Evolutionary conservation across 352 stramenopile genomes (phyloP), one percentile per base, ranked within the genome.

Genomic region (Phytopythium aichiense): DNA sequence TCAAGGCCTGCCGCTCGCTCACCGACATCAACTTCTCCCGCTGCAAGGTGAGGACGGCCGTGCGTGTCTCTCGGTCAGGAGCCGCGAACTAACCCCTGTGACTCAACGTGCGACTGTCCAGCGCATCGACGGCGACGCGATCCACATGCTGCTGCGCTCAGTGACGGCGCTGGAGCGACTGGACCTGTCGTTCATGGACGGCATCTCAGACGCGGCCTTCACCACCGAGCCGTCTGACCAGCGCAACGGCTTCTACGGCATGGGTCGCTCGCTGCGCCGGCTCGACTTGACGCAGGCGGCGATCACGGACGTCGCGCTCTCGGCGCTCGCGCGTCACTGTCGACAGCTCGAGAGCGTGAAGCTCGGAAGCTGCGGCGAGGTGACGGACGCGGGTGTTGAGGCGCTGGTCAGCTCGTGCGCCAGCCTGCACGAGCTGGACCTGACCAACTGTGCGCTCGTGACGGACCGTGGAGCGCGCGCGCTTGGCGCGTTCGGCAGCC

Each of bases 131-230:
- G 89, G 81, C 64, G 80, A 87, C n/a, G 84, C 78, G 25, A 87
- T 94, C 45, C 77, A 79, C 48, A 48, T 84, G 60, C 63, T 95
- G 12, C 67, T 95, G 59, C 71, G 74, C 35, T 84, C 83, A 3
- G 68, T 75, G n/a, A 73, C 76, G 9, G 66, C 77, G 33, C 65
- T 95, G 22, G 66, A 92, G 68, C 74, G 72, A 16, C 64, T 95
- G 45, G 87, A 91, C 61, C 70, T 95, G 61, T 94, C 87, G 38
- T 95, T 92, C 69, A 94, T 91, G 81, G 81, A 88, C 52, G 20
- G 4, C n/a, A 71, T 92, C 30, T 81, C 74, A 43, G 84, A 94
- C 69, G 73, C 71, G 0, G 75, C 81, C 50, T 92, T 94, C 53
- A 73, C 68, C n/a, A 73, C 72, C 22, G 71, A 86, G 49, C 61